Percentiles rank a stretch among this genome's conserved stretches.
These are phyloP conservation scores for Metschnikowia corniflorae DNA, from an alignment of 805 yeast species.

Conservation along the genomic window DNA sequence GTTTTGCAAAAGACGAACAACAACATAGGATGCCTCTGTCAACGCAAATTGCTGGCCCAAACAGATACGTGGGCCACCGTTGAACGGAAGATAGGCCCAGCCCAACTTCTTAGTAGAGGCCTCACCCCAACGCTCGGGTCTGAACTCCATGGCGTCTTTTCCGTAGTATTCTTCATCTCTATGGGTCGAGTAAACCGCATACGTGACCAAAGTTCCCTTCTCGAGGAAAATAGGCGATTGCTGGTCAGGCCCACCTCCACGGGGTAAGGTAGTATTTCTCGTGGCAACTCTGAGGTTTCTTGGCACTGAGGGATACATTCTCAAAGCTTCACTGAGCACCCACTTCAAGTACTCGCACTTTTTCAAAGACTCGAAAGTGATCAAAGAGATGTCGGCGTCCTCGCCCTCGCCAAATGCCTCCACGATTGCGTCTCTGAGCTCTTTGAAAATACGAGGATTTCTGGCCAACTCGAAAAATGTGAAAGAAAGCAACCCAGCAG, in stretches of 20 bases:
- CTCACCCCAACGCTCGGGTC: conserved; percentile 49
- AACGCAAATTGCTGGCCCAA: conserved; percentile 25
- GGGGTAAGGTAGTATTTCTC: conserved; percentile 46
- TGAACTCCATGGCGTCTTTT: conserved; percentile 40
- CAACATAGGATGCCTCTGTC: conserved; percentile 21
- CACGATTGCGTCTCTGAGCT: conserved; percentile 36
- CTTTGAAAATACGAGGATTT: conserved; percentile 35
- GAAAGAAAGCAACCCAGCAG: conserved; percentile 49
- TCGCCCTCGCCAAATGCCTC: conserved; percentile 32
- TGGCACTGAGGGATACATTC: conserved; percentile 53
- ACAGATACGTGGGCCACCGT: conserved; percentile 25
- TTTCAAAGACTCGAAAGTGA: conserved; percentile 48
- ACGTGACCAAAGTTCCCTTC: conserved; percentile 42
- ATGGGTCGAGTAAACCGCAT: conserved; percentile 41
- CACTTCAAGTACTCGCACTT: conserved; percentile 44
- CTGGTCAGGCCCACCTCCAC: conserved; percentile 46
- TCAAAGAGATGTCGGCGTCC: conserved; percentile 31
- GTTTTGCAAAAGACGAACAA: conserved; percentile 19
- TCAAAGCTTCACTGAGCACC: conserved; percentile 46
- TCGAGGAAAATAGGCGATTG: conserved; percentile 36
- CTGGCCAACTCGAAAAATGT: conserved; percentile 43
- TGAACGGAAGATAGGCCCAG: conserved; percentile 23
- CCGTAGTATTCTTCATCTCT: conserved; percentile 39
- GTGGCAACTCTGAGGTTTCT: conserved; percentile 44
- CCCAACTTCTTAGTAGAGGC: conserved; percentile 16